Evolutionary conservation across 805 yeast genomes (phyloP), one percentile per base, ranked within the genome.

Genomic region (Starmerella floris): DNA sequence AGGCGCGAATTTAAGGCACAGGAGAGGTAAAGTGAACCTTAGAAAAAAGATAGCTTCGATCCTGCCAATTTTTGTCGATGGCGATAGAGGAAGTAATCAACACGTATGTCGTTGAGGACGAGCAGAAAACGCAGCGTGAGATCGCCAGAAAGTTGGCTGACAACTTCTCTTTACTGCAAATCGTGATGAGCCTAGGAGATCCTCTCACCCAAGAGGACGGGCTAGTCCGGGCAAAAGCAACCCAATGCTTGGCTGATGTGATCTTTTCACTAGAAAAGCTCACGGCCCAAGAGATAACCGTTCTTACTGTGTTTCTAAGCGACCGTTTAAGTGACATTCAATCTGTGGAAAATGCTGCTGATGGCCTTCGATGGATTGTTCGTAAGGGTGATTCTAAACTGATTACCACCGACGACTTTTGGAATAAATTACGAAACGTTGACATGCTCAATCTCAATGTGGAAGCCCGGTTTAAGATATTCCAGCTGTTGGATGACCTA

Each of bases 171-270:
- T 42, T 53, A 2, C 39, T 53, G 2, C 38, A 34, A 5, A 62
- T 81, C 34, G 73, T 82, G 8, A 67, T 72, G 36, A 57, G 65
- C 1, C 62, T 82, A 23, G 84, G 83, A n/a, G 74, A 72, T 23
- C 65, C 69, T 38, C 62, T 82, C 23, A 76, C 82, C 1, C 72
- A 79, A 2, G 78, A 74, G 6, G 76, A 74, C 45, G 72, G 69
- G 22, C 49, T 58, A 2, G 62, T 69, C 16, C 64, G 93, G 46
- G 57, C 68, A 5, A 30, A 38, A 41, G 73, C 77, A 0, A 59
- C 72, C 3, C 46, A 51, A 20, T 72, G 74, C 40, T 53, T 74
- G 6, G 54, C 74, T 0, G 57, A 59, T 2, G 61, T 66, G 1
- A 48, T 74, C 23, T 44, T 50, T 2, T 50, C 55, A 13, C 45